A percentile compares a stretch with the other conserved stretches of the same genome.
Evolutionary conservation across 2,329 filamentous ascomycete species (phyloP).

Genomic region (Cryoendolithus antarcticus): DNA sequence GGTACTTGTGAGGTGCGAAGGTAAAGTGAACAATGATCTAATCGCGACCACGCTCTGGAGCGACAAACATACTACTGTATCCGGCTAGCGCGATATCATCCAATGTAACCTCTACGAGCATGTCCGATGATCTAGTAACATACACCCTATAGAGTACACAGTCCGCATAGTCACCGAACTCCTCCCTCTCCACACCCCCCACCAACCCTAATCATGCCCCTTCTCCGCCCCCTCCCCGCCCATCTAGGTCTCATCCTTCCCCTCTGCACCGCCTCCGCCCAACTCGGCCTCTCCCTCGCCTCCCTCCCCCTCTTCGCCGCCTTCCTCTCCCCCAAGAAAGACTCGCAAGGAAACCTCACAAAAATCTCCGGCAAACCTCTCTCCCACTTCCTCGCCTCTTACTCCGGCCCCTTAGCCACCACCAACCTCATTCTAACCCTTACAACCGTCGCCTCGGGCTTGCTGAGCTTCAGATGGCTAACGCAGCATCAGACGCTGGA

Average conservation of each 20-base stretch:
- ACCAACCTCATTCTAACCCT: conserved; percentile 11
- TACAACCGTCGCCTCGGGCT: conserved; percentile 11
- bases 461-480: conserved; percentile 15
- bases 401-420: conserved; percentile 12
- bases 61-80: too few relatives aligned
- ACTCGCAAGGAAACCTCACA: neutral
- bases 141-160: too few relatives aligned
- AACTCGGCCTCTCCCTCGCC: conserved; percentile 18
- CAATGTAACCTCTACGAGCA: too few relatives aligned
- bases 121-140: too few relatives aligned
- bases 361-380: conserved; percentile 8
- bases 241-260: conserved; percentile 20
- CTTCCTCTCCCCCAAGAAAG: conserved; percentile 9
- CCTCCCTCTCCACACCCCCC: neutral
- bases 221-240: conserved; percentile 12
- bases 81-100: too few relatives aligned
- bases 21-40: too few relatives aligned
- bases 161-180: neutral
- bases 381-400: conserved; percentile 16
- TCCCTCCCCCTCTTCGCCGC: conserved; percentile 18
- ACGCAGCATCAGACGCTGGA: conserved; percentile 14
- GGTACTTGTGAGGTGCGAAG: neutral
- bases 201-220: conserved; percentile 11
- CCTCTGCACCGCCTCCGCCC: conserved; percentile 19
- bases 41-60: too few relatives aligned